phyloP scores from a whole-genome alignment of 2,329 filamentous ascomycete species.

The Botrytis pseudocinerea region DNA sequence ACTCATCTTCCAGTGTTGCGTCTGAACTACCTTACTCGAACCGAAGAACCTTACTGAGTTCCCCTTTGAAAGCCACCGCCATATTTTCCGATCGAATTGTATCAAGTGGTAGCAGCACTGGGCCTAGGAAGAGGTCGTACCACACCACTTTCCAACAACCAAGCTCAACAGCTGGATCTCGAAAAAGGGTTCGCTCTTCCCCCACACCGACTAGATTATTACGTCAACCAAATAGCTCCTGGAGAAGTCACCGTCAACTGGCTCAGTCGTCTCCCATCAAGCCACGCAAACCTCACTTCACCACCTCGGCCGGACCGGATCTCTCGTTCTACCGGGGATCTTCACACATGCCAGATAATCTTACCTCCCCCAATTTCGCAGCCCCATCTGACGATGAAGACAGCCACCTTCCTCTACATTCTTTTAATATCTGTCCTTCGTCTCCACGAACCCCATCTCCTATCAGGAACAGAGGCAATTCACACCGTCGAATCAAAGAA shows the following conservation, averaged over 20 bases:
- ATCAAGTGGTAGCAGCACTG: conserved; percentile 66
- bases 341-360: conserved; percentile 61
- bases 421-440: conserved; percentile 74
- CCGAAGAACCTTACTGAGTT: conserved; percentile 65
- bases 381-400: conserved; percentile 78
- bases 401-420: conserved; percentile 73
- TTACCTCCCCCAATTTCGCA: conserved; percentile 60
- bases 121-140: conserved; percentile 65
- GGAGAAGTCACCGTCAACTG: conserved; percentile 76
- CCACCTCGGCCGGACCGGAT: conserved; percentile 67
- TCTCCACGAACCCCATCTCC: conserved; percentile 81
- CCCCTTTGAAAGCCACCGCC: conserved; percentile 74
- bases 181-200: conserved; percentile 71
- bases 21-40: conserved; percentile 72
- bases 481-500: conserved; percentile 51
- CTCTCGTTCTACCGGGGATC: conserved; percentile 72
- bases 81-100: conserved; percentile 82
- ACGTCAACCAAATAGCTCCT: conserved; percentile 56
- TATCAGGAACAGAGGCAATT: conserved; percentile 55
- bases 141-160: conserved; percentile 54
- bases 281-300: conserved; percentile 72
- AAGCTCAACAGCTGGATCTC: conserved; percentile 52
- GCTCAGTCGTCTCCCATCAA: conserved; percentile 87
- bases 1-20: conserved; percentile 75
- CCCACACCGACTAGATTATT: conserved; percentile 61